Conservation (phyloP, 345 rosid genomes). For the Adansonia digitata region DNA sequence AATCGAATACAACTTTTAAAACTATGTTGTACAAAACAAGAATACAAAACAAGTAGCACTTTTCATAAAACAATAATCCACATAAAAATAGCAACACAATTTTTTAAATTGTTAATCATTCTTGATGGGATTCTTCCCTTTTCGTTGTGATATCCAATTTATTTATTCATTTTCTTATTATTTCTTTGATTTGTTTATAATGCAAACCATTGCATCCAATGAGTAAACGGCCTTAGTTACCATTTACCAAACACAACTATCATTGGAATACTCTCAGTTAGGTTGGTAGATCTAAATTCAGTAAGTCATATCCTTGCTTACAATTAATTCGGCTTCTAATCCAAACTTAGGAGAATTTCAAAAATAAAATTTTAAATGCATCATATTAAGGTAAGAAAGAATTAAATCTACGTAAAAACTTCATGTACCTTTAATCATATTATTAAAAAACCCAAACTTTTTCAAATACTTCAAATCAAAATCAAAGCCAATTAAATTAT, state of each 20-base stretch:
- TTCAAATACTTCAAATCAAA: background rate
- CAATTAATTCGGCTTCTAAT: background rate
- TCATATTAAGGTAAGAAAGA: too few species aligned
- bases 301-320: background rate
- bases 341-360: too few species aligned
- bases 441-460: background rate
- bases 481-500: background rate
- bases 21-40: too few species aligned
- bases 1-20: too few species aligned
- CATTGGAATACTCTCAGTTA: background rate
- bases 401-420: too few species aligned
- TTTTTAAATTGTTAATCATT: background rate
- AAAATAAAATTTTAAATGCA: too few species aligned
- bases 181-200: background rate
- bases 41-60: background rate
- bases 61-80: background rate
- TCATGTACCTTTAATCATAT: background rate
- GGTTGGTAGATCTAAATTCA: background rate
- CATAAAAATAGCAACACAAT: background rate
- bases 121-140: background rate
- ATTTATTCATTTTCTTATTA: background rate
- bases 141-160: background rate
- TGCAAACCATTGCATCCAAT: background rate
- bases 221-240: background rate
- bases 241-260: background rate